These are phyloP conservation scores for Clarireedia homoeocarpa DNA, from an alignment of 2,329 filamentous ascomycete species.

Conservation along the genomic window DNA sequence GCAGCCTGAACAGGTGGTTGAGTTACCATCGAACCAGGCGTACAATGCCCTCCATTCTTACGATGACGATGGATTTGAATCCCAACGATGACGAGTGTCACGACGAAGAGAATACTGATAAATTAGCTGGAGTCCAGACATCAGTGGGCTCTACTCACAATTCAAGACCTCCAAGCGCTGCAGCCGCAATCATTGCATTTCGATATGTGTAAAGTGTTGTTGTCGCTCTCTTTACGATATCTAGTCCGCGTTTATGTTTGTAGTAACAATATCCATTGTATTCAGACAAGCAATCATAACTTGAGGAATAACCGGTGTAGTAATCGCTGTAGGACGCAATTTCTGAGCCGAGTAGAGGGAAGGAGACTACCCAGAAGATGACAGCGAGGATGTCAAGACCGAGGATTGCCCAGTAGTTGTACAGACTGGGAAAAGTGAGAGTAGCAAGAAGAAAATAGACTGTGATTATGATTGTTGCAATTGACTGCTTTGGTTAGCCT, in stretches of 20 bases:
- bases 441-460: constrained; percentile 1
- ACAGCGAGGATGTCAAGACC: not conserved
- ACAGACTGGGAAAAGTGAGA: not conserved
- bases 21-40: not conserved
- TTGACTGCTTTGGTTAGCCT: not conserved
- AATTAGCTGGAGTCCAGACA: not conserved
- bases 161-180: not conserved
- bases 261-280: constrained; percentile 1
- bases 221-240: not conserved
- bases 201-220: constrained; percentile 1
- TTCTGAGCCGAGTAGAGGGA: not conserved
- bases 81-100: not conserved
- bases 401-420: constrained; percentile 7
- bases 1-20: not conserved
- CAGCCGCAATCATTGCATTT: not conserved
- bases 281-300: not conserved
- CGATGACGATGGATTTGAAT: constrained; percentile 1
- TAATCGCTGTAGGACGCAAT: not conserved
- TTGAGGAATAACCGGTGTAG: not conserved
- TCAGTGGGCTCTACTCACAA: not conserved
- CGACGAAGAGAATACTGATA: not conserved
- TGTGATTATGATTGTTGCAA: not conserved
- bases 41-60: not conserved
- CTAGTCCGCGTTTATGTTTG: not conserved
- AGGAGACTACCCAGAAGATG: not conserved